Evolutionary conservation across 805 yeast species (phyloP).

Genomic region (Suhomyces faveliae): DNA sequence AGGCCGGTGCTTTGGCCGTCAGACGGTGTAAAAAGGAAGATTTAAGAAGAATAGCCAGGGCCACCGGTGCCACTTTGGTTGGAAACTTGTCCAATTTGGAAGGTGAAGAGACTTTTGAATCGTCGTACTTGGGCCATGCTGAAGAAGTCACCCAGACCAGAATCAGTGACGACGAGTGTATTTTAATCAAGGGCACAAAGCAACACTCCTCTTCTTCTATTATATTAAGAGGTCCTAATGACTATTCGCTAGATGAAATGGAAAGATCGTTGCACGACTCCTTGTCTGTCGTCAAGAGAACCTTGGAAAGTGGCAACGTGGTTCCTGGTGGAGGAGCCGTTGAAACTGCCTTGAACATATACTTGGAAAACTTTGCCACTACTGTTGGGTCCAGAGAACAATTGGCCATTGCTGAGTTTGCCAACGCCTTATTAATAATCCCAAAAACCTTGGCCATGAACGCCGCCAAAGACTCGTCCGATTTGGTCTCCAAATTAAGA

Average conservation of each 20-base stretch:
- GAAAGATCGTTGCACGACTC: conserved; percentile 96
- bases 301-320: conserved; percentile 88
- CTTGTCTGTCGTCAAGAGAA: conserved; percentile 89
- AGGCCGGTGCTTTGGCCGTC: conserved; percentile 90
- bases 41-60: conserved; percentile 92
- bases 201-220: conserved; percentile 91
- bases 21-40: conserved; percentile 97
- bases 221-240: conserved; percentile 92
- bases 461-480: conserved; percentile 97
- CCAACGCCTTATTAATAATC: conserved; percentile 80
- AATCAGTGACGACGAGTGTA: conserved; percentile 96
- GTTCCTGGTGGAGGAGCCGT: conserved; percentile 99
- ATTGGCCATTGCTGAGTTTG: conserved; percentile 96
- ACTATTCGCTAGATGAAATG: conserved; percentile 96
- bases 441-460: conserved; percentile 97
- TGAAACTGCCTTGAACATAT: conserved; percentile 91
- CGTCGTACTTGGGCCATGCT: conserved; percentile 82
- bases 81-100: conserved; percentile 88
- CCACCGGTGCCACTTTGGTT: conserved; percentile 93
- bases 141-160: conserved; percentile 87
- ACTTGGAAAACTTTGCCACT: conserved; percentile 94
- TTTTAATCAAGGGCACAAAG: conserved; percentile 82
- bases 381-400: conserved; percentile 97
- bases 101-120: conserved; percentile 90
- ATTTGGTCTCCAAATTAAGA: conserved; percentile 90